phyloP scores from a whole-genome alignment of 805 yeast species.

The Yamadazyma kitorensis region DNA sequence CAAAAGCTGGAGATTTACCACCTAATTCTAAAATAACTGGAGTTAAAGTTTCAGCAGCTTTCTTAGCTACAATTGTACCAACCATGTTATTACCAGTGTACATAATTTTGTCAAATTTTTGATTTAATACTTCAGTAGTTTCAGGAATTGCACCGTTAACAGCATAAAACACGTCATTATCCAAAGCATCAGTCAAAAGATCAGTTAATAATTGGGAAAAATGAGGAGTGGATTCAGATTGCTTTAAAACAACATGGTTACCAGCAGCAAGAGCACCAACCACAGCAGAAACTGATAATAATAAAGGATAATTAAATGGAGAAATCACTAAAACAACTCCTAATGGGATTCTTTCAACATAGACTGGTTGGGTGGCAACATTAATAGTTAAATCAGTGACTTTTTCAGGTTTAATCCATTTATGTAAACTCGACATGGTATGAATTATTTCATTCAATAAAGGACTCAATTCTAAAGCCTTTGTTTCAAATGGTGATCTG shows the following conservation, averaged over 20 bases:
- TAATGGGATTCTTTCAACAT: constrained; percentile 37
- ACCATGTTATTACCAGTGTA: constrained; percentile 81
- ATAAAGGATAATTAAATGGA: constrained; percentile 80
- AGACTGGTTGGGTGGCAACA: constrained; percentile 26
- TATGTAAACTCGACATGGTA: constrained; percentile 56
- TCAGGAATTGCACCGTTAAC: constrained; percentile 74
- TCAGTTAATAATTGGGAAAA: constrained; percentile 56
- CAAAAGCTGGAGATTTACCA: constrained; percentile 85
- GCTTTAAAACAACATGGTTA: constrained; percentile 73
- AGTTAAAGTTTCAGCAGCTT: constrained; percentile 82
- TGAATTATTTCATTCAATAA: constrained; percentile 54
- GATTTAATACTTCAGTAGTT: constrained; percentile 55
- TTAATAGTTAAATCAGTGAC: constrained; percentile 36
- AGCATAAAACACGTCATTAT: constrained; percentile 52
- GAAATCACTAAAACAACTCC: constrained; percentile 74
- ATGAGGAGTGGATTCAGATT: constrained; percentile 68
- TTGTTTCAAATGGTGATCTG: constrained; percentile 62
- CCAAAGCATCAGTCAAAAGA: constrained; percentile 52
- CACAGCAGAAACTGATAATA: constrained; percentile 61
- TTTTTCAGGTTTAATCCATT: constrained; percentile 56
- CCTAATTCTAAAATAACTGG: constrained; percentile 85
- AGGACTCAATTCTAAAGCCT: constrained; percentile 52
- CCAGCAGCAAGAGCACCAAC: constrained; percentile 85
- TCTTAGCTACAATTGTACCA: constrained; percentile 71
- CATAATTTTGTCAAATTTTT: constrained; percentile 75